Base-by-base conservation (phyloP, 345 rosid species). In the Lepidium didymum region DNA sequence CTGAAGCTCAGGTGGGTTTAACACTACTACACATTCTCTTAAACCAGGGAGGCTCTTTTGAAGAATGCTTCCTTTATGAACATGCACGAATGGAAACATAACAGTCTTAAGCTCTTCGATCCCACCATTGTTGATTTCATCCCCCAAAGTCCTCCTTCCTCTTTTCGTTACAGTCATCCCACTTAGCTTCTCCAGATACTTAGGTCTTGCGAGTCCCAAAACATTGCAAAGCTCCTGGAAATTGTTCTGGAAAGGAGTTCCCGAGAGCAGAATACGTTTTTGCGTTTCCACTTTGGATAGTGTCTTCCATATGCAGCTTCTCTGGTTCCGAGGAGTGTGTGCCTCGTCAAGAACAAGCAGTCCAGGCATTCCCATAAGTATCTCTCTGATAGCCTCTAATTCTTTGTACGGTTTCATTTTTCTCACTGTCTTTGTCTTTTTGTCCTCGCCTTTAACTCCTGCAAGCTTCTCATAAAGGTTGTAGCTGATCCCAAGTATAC, bases 231-330 rank as follows among this genome's bases (percentile, higher is more conserved):
- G 86, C 82, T 91, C 96, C 23, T 69, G 80, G 58, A 88, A 88
- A 66, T 86, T 91, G 56, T 91, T 91, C 80, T 90, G 97, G 60
- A 90, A 90, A 4, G 97, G 96, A 5, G 97, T 91, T 43, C 97
- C 97, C 0, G 97, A 88, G 11, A 91, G 88, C 58, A 88, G 81
- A 49, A 91, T 81, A 1, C 88, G 81, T 76, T 75, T 88, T 65
- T 78, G 76, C 1, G 96, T 86, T 51, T 74, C 75, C 9, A 88
- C 64, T 27, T 77, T 82, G 1, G 84, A 74, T 27, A 86, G 59
- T 51, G 86, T 82, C 58, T 82, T 81, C 87, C 90, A 91, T 46
- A 91, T 77, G 12, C 56, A 67, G 27, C 87, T 83, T 9, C 69
- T 65, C n/a, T 77, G 77, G 64, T 88, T 91, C 9, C 96, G 75